Evolutionary conservation across 192 early-diverging fungal genomes (phyloP).

Genomic region (Coemansia sp.): DNA sequence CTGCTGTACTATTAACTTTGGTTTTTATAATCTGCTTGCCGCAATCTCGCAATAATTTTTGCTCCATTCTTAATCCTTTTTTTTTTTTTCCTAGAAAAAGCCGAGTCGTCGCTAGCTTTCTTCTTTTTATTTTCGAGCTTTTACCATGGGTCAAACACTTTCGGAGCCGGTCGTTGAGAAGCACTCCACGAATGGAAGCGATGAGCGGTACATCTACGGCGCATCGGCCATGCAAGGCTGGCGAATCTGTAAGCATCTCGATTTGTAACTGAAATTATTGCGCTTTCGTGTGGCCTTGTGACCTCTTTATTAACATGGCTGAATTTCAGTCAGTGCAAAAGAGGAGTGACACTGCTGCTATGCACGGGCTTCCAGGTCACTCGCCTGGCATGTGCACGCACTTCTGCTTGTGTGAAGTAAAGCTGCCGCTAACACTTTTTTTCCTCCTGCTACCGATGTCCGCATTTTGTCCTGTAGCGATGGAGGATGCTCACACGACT

Average conservation of each 20-base stretch:
- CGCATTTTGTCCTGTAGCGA: conserved; percentile 54
- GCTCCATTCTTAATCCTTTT: neutral
- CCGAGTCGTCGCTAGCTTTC: neutral
- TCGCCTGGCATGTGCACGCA: conserved; percentile 8
- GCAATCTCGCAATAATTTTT: conserved; percentile 10
- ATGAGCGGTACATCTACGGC: conserved; percentile 78
- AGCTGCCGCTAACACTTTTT: neutral
- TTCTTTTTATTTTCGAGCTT: conserved; percentile 6
- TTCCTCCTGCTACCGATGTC: neutral
- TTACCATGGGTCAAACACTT: conserved; percentile 92
- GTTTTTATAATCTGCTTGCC: neutral
- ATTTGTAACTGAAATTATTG: conserved; percentile 7
- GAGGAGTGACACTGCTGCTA: conserved; percentile 1
- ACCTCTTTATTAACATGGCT: neutral
- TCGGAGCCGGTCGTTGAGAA: conserved; percentile 91
- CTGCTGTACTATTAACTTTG: conserved; percentile 10
- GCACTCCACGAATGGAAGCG: conserved; percentile 69
- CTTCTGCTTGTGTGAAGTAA: neutral
- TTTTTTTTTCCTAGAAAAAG: conserved; percentile 6
- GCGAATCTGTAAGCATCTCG: conserved; percentile 63
- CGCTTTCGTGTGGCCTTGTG: conserved; percentile 14
- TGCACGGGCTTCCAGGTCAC: neutral
- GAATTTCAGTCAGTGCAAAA: neutral
- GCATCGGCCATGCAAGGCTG: conserved; percentile 97
- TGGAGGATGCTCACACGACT: conserved; percentile 98